These are phyloP conservation scores for Agarophyton chilense DNA, from an alignment of 23 red algal species.

Conservation along the genomic window DNA sequence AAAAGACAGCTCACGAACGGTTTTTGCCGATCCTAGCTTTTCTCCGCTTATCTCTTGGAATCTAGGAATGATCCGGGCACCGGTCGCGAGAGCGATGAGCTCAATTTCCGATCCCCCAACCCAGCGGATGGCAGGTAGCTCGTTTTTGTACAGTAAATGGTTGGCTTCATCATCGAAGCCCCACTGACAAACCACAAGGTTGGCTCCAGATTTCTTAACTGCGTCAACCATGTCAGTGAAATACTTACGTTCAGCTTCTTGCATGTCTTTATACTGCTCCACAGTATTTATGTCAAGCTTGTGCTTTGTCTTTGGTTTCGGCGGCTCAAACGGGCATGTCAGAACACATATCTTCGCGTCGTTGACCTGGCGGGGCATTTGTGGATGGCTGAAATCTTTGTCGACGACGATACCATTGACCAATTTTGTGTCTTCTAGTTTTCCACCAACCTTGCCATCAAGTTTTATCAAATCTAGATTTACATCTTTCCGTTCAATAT, in stretches of 20 bases:
- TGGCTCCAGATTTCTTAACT: slow-evolving; percentile 94
- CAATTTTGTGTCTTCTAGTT: slow-evolving; percentile 88
- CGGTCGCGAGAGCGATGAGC: slow-evolving; percentile 93
- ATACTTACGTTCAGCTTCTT: slow-evolving; percentile 93
- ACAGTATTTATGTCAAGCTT: slow-evolving; percentile 97
- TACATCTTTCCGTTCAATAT: slow-evolving; percentile 94
- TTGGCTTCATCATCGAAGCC: slow-evolving; percentile 99
- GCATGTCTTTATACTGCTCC: slow-evolving; percentile 95
- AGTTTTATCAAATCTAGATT: slow-evolving; percentile 98
- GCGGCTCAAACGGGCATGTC: slow-evolving; percentile 98
- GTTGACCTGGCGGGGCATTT: slow-evolving; percentile 90
- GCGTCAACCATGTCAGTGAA: slow-evolving; percentile 94
- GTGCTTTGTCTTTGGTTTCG: slow-evolving; percentile 99
- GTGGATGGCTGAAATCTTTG: slow-evolving; percentile 98
- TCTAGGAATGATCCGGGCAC: slow-evolving; percentile 95
- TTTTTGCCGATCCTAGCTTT: slow-evolving; percentile 90
- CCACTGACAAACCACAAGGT: slow-evolving; percentile 99
- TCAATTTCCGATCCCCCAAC: slow-evolving; percentile 99
- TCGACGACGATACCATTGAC: slow-evolving; percentile 97
- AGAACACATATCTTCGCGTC: slow-evolving; percentile 98
- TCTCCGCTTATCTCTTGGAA: slow-evolving; percentile 93
- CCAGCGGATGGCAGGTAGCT: slow-evolving; percentile 94
- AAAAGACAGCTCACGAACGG: slow-evolving; percentile 88
- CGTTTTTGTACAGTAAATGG: slow-evolving; percentile 86
- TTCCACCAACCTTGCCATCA: slow-evolving; percentile 96